phyloP scores from a whole-genome alignment of 768 basidiomycete species.

The Tricholoma sp. region DNA sequence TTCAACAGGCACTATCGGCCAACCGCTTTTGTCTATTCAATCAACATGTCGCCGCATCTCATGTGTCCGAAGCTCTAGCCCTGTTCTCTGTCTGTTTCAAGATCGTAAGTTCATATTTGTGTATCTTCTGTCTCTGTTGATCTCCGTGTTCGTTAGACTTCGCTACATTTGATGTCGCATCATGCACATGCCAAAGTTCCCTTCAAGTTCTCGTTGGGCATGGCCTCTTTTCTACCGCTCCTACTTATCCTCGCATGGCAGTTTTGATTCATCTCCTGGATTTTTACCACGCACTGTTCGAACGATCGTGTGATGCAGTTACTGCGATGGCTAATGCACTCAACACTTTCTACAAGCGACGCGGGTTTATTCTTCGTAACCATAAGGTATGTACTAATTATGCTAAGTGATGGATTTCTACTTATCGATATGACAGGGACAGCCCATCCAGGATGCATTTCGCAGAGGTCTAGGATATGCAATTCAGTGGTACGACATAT shows the following conservation, averaged over 20 bases:
- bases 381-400: constrained; percentile 10
- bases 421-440: constrained; percentile 14
- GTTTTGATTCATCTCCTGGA: constrained; percentile 23
- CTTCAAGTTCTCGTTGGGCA: constrained; percentile 19
- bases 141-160: constrained; percentile 9
- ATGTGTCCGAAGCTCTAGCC: too few species aligned
- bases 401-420: neutral
- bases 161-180: constrained; percentile 5
- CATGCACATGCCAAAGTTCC: constrained; percentile 17
- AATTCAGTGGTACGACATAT: constrained; percentile 11
- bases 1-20: neutral
- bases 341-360: constrained; percentile 20
- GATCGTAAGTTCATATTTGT: neutral
- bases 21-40: neutral
- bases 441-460: constrained; percentile 25
- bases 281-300: constrained; percentile 28
- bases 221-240: constrained; percentile 27
- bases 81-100: constrained; percentile 1
- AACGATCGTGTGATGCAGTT: constrained; percentile 30
- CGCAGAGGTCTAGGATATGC: constrained; percentile 15
- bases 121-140: too few species aligned
- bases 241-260: constrained; percentile 16
- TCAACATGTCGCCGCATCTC: neutral
- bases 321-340: constrained; percentile 21
- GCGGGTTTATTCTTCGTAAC: constrained; percentile 18